Percentiles rank a stretch among this genome's conserved stretches.
These are phyloP conservation scores for Lithospermum erythrorhizon DNA, from an alignment of 257 asterid species.

Conservation along the genomic window DNA sequence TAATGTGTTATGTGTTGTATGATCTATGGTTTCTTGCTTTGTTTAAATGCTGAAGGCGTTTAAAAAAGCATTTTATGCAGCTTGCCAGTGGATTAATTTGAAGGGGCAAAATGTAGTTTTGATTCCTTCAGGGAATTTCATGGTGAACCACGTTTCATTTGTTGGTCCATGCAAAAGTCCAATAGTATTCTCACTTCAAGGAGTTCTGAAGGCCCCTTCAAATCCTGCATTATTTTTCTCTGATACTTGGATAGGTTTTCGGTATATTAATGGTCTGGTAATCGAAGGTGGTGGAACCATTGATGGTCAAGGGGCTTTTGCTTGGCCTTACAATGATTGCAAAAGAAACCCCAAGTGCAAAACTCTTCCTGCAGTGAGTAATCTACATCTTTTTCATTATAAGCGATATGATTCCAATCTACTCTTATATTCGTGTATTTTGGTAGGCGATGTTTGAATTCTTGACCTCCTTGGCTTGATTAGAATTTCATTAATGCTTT, in stretches of 20 bases:
- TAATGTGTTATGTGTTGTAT: no score
- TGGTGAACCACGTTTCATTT: conserved; percentile 26
- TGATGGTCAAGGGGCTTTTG: conserved; percentile 38
- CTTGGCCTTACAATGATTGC: conserved; percentile 54
- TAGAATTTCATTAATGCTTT: no score
- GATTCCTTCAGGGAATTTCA: conserved; percentile 41
- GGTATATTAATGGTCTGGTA: conserved; percentile 24
- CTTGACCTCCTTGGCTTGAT: not conserved
- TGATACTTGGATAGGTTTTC: conserved; percentile 45
- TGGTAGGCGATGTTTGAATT: no score
- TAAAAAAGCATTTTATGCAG: conserved; percentile 44
- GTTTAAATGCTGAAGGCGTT: conserved; percentile 28
- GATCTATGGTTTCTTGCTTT: no score
- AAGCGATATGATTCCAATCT: no score
- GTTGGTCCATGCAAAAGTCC: conserved; percentile 52
- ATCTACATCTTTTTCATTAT: no score
- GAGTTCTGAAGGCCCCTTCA: conserved; percentile 38
- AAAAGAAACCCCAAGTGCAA: conserved; percentile 27
- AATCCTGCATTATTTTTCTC: conserved; percentile 33
- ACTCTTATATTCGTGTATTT: no score
- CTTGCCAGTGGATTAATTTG: conserved; percentile 25
- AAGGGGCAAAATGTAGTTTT: conserved; percentile 25
- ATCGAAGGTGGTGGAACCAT: conserved; percentile 52
- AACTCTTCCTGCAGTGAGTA: conserved; percentile 42
- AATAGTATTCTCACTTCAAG: conserved; percentile 29